phyloP scores from a whole-genome alignment of 225 moss, liverwort and hornwort species.

The Sphagnum tenellum region DNA sequence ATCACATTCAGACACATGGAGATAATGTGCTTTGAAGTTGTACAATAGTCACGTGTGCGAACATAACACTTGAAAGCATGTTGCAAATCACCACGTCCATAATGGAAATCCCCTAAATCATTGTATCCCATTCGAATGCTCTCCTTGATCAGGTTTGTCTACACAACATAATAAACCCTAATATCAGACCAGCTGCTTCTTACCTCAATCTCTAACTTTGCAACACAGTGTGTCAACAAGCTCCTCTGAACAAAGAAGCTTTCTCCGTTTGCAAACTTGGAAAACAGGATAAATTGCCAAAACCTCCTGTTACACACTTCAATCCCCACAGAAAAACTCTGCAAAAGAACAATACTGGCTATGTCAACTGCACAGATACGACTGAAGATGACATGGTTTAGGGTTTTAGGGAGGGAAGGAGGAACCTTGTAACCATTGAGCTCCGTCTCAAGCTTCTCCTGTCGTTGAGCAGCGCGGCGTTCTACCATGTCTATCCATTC shows the following conservation, averaged over 20 bases:
- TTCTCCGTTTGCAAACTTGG: too few relatives aligned
- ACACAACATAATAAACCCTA: slow-evolving; percentile 1
- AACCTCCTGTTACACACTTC: neutral
- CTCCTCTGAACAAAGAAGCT: too few relatives aligned
- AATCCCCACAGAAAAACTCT: neutral
- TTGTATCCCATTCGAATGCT: slow-evolving; percentile 99
- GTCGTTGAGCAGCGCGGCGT: slow-evolving; percentile 70
- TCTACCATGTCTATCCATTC: slow-evolving; percentile 91
- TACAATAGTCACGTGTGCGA: slow-evolving; percentile 93
- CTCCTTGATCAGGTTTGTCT: slow-evolving; percentile 98
- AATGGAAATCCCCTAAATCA: slow-evolving; percentile 93
- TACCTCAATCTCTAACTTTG: too few relatives aligned
- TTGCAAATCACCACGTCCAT: slow-evolving; percentile 90
- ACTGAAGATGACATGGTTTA: neutral
- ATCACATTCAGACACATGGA: slow-evolving; percentile 99
- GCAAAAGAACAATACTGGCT: too few relatives aligned
- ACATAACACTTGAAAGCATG: slow-evolving; percentile 97
- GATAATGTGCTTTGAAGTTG: slow-evolving; percentile 93
- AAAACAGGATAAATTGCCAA: neutral
- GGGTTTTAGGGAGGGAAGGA: neutral
- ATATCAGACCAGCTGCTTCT: too few relatives aligned
- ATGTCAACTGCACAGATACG: neutral
- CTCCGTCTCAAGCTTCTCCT: slow-evolving; percentile 95
- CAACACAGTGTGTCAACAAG: too few relatives aligned
- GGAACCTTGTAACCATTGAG: slow-evolving; percentile 90